Base-by-base conservation (phyloP, 768 basidiomycete species). In the Psilocybe cubensis region DNA sequence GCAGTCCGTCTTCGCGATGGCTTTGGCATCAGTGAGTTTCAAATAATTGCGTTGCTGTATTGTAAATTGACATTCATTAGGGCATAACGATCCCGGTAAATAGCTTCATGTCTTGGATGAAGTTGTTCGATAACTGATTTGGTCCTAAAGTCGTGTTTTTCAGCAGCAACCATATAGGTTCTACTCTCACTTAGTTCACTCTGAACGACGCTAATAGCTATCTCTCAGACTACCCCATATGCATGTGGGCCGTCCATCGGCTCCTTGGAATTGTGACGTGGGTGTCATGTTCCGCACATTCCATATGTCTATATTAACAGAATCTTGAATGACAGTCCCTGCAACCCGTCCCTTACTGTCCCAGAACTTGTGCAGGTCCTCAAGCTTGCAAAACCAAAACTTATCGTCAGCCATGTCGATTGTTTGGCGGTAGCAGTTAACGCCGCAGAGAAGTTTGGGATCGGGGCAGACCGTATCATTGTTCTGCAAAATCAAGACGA, bases 221-320 rank as follows among this genome's bases (percentile, higher is more conserved):
- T 20, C 18, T 43, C 12, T 10, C 18, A 57, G 56, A 57, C 31
- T 57, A 57, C 52, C 49, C 56, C 10, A 43, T 57, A 18, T 57
- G 56, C 29, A 46, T 57, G 27, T 57, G 50, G 31, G 56, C 56
- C 3, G 42, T 57, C 27, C 56, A 57, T 35, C 40, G 50, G 35
- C 35, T 57, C n/a, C 50, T 57, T 25, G 56, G 56, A 20, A 57
- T 57, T 31, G 50, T 57, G 20, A 44, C 56, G 56, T 57, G 46
- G 17, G 42, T 38, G 7, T 14, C 27, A 14, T 24, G n/a, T 4
- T 52, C 18, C 12, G 3, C 31, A 8, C 3, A 23, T 4, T 17
- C 23, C 43, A 10, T 27, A 49, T n/a, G 35, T 31, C 33, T 20
- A 21, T 17, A 2, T 46, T 17, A 18, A 29, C n/a, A 23, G 24